phyloP scores from a whole-genome alignment of 1,284 basidiomycete genomes.

The Microbotryum silenes-acaulis region DNA sequence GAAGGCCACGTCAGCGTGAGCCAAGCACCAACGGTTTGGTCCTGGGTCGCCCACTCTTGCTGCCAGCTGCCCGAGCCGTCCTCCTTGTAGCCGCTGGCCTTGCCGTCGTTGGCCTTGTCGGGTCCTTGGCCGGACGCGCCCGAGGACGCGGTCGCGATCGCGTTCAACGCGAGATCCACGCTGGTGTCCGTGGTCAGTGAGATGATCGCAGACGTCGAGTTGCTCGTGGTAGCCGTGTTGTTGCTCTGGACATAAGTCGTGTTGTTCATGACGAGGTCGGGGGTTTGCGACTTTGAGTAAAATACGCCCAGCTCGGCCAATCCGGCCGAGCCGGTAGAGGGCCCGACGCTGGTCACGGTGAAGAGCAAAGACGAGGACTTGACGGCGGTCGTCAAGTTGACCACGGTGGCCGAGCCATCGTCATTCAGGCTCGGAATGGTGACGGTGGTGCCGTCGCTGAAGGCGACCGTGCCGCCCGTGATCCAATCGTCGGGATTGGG shows the following conservation, averaged over 20 bases:
- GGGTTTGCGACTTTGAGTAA: constrained; percentile 4
- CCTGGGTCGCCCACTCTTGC: constrained; percentile 23
- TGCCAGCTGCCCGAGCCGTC: constrained; percentile 6
- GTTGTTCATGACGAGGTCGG: not conserved
- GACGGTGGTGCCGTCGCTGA: constrained; percentile 11
- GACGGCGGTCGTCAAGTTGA: constrained; percentile 4
- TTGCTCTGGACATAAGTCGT: not conserved
- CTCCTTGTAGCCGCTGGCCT: constrained; percentile 20
- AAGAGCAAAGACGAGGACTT: constrained; percentile 14
- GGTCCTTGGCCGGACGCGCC: constrained; percentile 8
- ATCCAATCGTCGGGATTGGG: constrained; percentile 28
- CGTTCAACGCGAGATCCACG: constrained; percentile 11
- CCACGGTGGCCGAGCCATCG: constrained; percentile 6
- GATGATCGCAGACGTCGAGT: constrained; percentile 1
- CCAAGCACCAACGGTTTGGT: constrained; percentile 21
- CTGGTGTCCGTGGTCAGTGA: not conserved
- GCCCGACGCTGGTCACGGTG: constrained; percentile 16
- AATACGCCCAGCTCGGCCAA: constrained; percentile 29
- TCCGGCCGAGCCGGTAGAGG: constrained; percentile 14
- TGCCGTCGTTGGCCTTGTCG: constrained; percentile 23
- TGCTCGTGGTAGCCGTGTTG: not conserved
- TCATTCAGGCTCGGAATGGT: constrained; percentile 14
- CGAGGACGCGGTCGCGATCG: constrained; percentile 9
- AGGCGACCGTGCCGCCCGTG: constrained; percentile 11
- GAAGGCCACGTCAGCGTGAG: constrained; percentile 21